Conservation (phyloP, 2,329 filamentous ascomycete genomes). For the Colletotrichum cereale region DNA sequence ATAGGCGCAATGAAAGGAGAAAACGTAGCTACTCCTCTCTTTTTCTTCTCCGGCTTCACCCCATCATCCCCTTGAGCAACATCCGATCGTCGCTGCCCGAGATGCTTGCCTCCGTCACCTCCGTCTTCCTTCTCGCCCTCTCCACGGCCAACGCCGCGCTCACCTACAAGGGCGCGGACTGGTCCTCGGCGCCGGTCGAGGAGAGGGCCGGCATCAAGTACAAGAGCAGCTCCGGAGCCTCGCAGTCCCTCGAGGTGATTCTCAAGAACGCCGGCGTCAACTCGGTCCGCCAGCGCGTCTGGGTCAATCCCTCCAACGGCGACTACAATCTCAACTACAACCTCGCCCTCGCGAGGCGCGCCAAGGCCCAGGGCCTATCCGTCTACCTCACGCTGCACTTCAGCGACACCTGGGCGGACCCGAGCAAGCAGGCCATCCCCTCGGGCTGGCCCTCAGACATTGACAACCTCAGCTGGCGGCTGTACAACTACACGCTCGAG, state of each 20-base stretch:
- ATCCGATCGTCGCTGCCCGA: conserved; percentile 13
- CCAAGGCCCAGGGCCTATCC: conserved; percentile 70
- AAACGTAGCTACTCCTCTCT: not conserved
- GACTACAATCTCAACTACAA: conserved; percentile 80
- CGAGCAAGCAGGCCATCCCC: conserved; percentile 71
- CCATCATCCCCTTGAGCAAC: not conserved
- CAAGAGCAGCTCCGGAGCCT: conserved; percentile 66
- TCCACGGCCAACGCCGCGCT: conserved; percentile 58
- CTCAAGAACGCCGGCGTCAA: conserved; percentile 73
- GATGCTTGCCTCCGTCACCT: conserved; percentile 37
- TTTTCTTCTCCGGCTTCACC: not conserved
- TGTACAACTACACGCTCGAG: conserved; percentile 77
- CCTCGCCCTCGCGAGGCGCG: conserved; percentile 73
- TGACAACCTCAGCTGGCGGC: conserved; percentile 67
- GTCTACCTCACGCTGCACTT: conserved; percentile 75
- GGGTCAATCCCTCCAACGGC: conserved; percentile 76
- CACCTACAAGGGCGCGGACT: conserved; percentile 76
- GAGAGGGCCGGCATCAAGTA: conserved; percentile 73
- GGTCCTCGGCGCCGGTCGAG: conserved; percentile 75
- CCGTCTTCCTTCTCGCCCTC: conserved; percentile 32
- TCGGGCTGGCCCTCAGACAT: conserved; percentile 73
- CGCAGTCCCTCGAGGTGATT: conserved; percentile 72
- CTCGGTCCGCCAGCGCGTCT: conserved; percentile 77
- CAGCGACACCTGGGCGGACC: conserved; percentile 80
- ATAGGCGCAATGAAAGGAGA: not conserved